These are phyloP conservation scores for Endocalyx cinctus DNA, from an alignment of 2,329 filamentous ascomycete species.

Conservation along the genomic window DNA sequence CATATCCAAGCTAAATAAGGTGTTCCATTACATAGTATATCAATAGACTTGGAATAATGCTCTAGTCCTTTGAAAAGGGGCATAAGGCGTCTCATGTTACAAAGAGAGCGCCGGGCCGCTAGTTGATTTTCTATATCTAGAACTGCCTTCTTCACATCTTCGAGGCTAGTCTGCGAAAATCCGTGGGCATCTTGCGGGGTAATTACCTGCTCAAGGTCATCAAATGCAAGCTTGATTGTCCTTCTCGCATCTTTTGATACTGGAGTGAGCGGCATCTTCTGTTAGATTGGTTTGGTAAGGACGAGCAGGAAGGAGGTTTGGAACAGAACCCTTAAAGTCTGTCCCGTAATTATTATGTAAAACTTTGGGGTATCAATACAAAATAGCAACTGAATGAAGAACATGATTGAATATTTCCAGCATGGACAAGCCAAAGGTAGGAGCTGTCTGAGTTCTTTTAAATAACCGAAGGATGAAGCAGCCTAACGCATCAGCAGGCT, in stretches of 20 bases:
- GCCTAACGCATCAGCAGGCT: too few relatives aligned
- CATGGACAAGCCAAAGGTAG: too few relatives aligned
- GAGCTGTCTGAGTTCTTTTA: too few relatives aligned
- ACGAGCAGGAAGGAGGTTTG: too few relatives aligned
- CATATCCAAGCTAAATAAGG: slow-evolving; percentile 35
- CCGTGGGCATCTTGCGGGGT: slow-evolving; percentile 1
- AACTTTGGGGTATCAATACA: too few relatives aligned
- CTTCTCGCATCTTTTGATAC: neutral
- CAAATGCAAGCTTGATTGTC: slow-evolving; percentile 4
- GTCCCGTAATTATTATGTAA: too few relatives aligned
- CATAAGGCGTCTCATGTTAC: slow-evolving; percentile 31
- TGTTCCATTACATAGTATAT: slow-evolving; percentile 34
- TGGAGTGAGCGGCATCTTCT: slow-evolving; percentile 3
- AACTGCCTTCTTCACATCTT: slow-evolving; percentile 1
- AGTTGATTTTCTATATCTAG: slow-evolving; percentile 6
- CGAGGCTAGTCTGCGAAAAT: slow-evolving; percentile 3
- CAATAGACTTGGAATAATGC: slow-evolving; percentile 31
- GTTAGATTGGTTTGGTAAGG: too few relatives aligned
- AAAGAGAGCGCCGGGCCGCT: slow-evolving; percentile 18
- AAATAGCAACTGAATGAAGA: too few relatives aligned
- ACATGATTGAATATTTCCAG: too few relatives aligned
- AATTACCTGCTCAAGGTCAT: slow-evolving; percentile 4
- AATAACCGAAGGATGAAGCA: too few relatives aligned
- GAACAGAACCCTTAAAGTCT: too few relatives aligned
- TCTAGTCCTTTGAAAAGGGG: slow-evolving; percentile 32